phyloP scores from a whole-genome alignment of 2,329 filamentous ascomycete species.

The Colletotrichum agaves region DNA sequence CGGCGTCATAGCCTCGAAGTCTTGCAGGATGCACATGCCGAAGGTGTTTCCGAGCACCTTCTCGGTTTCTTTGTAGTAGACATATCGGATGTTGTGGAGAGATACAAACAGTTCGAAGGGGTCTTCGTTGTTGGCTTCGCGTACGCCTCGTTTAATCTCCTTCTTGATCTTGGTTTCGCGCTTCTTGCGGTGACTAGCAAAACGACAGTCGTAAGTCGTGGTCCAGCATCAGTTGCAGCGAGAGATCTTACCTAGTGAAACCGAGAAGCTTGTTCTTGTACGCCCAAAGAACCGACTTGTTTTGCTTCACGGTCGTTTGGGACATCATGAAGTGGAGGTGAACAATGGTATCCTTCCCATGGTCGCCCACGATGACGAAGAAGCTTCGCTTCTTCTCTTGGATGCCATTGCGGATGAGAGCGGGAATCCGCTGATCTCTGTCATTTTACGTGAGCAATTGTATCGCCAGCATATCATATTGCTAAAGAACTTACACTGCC shows the following conservation, averaged over 20 bases:
- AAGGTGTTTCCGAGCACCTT: constrained; percentile 99
- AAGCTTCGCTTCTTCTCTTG: constrained; percentile 98
- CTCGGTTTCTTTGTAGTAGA: constrained; percentile 99
- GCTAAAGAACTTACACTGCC: constrained; percentile 55
- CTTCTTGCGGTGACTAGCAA: constrained; percentile 89
- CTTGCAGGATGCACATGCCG: constrained; percentile 97
- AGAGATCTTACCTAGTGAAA: constrained; percentile 75
- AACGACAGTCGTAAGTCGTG: constrained; percentile 24
- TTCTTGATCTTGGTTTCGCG: constrained; percentile 98
- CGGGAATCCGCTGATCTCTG: constrained; percentile 89
- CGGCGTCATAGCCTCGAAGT: constrained; percentile 98
- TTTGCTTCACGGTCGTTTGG: constrained; percentile 86
- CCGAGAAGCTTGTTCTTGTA: constrained; percentile 98
- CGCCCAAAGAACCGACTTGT: constrained; percentile 95
- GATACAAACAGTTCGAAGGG: constrained; percentile 98
- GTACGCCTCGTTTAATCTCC: constrained; percentile 93
- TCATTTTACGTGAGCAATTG: constrained; percentile 8
- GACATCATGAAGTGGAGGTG: constrained; percentile 93
- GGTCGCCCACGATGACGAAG: constrained; percentile 95
- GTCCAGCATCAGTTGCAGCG: not conserved
- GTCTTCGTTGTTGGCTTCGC: constrained; percentile 92
- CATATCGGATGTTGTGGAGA: constrained; percentile 96
- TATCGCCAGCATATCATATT: not conserved
- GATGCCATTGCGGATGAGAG: constrained; percentile 90
- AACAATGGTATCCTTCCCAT: constrained; percentile 95